Conservation (phyloP, 1,284 basidiomycete species). For the Porphyrellus sp. region DNA sequence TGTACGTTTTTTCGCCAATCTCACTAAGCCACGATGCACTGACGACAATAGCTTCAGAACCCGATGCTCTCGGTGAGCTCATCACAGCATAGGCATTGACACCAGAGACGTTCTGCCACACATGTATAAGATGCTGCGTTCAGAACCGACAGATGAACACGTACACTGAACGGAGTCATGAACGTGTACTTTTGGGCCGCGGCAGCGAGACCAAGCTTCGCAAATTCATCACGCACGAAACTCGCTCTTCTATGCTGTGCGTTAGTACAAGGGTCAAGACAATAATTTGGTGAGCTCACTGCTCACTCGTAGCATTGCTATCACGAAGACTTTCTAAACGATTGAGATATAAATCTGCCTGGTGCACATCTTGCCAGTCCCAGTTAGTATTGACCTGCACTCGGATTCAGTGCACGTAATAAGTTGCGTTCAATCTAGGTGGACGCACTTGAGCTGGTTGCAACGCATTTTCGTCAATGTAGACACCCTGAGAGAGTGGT, state of each 20-base stretch:
- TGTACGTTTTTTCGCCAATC: constrained; percentile 59
- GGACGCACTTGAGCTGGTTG: constrained; percentile 78
- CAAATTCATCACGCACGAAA: constrained; percentile 58
- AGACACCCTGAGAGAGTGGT: constrained; percentile 64
- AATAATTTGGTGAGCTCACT: constrained; percentile 50
- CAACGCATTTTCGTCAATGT: constrained; percentile 91
- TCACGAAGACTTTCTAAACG: constrained; percentile 63
- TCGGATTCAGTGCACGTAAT: background rate
- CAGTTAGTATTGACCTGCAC: constrained; percentile 83
- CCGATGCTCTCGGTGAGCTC: constrained; percentile 81
- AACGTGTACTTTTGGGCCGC: constrained; percentile 70
- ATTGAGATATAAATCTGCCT: constrained; percentile 75
- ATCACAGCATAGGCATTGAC: constrained; percentile 83
- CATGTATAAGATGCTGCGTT: constrained; percentile 27
- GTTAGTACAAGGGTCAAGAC: constrained; percentile 8
- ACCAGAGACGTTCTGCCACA: constrained; percentile 47
- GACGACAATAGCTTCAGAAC: constrained; percentile 87
- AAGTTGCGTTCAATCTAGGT: background rate
- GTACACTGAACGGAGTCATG: constrained; percentile 44
- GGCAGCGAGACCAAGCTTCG: constrained; percentile 65
- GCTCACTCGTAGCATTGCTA: constrained; percentile 60
- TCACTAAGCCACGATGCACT: constrained; percentile 85
- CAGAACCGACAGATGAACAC: constrained; percentile 15
- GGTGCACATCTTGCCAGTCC: constrained; percentile 84
- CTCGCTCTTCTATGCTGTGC: constrained; percentile 54